Base-by-base conservation (phyloP, 352 stramenopile species). In the Phytophthora sansomeana region DNA sequence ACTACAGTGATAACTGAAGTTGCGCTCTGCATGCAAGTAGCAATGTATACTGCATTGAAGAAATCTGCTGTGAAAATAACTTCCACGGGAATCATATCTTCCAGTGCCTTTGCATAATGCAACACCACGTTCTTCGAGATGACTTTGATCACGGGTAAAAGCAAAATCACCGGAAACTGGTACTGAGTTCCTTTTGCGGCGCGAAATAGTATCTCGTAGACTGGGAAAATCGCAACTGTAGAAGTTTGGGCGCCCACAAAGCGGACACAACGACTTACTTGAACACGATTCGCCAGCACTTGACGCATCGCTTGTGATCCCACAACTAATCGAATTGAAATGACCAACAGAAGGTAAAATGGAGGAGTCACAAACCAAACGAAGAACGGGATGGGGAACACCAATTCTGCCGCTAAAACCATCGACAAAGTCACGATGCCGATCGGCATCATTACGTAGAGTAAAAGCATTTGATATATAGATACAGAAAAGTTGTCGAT, bases 61-160 rank as follows among this genome's bases (percentile, higher is more conserved):
- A 69, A 70, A 33, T 71, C 58, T 9, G 55, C 58, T 1, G 63
- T 67, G 17, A 77, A 74, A 50, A 77, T 74, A 10, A 67, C 64
- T 13, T 58, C 58, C 1, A 54, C 53, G 0, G 64, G 63, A 1
- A 74, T 46, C 36, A 67, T 60, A 48, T 77, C 69, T 13, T 74
- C 64, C 17, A 77, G 9, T 9, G 35, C 52, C 3, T 56, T 56
- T 9, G 50, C 50, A 6, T 32, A 67, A 5, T 54, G 43, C 4
- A 63, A 10, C 9, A 77, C 47, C 1, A 67, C 24, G 21, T 74
- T 73, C 17, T 72, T 72, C 8, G 72, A 49, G 5, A 48, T 6
- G 0, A 75, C 35, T 52, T 81, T 80, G 0, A 85, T 60, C 0
- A 74, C 16, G 4, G 69, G 60, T 1, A 83, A 50, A 4, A 76